Conservation (phyloP, 2,329 filamentous ascomycete species). For the Ophiocordyceps unilateralis region DNA sequence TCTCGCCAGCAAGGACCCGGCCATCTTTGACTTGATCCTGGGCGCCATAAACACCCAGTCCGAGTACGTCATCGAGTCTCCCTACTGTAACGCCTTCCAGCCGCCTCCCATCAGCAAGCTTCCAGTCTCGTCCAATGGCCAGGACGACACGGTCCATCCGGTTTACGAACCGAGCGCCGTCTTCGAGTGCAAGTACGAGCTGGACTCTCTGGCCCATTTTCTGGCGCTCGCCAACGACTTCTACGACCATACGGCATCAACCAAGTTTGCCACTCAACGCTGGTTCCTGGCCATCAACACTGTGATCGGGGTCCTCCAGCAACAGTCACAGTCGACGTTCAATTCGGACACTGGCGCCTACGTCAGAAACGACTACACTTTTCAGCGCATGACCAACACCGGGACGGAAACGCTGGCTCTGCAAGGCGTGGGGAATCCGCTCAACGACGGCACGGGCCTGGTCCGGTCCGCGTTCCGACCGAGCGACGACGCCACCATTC, state of each 20-base stretch:
- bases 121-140: slow-evolving; percentile 54
- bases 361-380: slow-evolving; percentile 65
- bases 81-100: slow-evolving; percentile 98
- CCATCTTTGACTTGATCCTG: slow-evolving; percentile 63
- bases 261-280: slow-evolving; percentile 57
- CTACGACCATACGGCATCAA: slow-evolving; percentile 60
- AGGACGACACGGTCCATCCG: slow-evolving; percentile 73
- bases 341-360: slow-evolving; percentile 46
- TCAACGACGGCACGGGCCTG: slow-evolving; percentile 69
- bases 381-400: slow-evolving; percentile 60
- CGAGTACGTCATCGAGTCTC: slow-evolving; percentile 84
- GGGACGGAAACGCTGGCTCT: slow-evolving; percentile 86
- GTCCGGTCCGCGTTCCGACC: slow-evolving; percentile 86
- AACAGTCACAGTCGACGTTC: slow-evolving; percentile 73
- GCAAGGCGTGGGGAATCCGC: slow-evolving; percentile 72
- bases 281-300: slow-evolving; percentile 69
- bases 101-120: slow-evolving; percentile 74
- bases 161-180: slow-evolving; percentile 69
- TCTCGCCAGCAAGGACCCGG: slow-evolving; percentile 64
- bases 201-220: slow-evolving; percentile 89
- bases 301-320: slow-evolving; percentile 53
- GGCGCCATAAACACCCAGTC: slow-evolving; percentile 93
- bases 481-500: slow-evolving; percentile 84
- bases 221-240: slow-evolving; percentile 76
- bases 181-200: slow-evolving; percentile 98